Evolutionary conservation across 164 flowering plant genomes (phyloP).

Genomic region (Magnolia kwangsiensis): DNA sequence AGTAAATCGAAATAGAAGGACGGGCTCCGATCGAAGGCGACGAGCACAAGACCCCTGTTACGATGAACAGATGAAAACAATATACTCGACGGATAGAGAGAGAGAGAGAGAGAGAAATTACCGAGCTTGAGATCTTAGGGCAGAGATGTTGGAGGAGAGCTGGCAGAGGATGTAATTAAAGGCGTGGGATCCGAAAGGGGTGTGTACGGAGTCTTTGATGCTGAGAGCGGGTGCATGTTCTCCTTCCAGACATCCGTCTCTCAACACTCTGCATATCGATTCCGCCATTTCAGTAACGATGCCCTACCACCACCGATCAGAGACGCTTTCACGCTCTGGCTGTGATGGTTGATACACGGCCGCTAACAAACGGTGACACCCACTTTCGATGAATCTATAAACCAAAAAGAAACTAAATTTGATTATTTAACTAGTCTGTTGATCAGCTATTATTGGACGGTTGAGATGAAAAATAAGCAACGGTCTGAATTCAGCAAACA

Average conservation of each 20-base stretch:
- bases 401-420: no score
- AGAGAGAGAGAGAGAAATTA: slow-evolving; percentile 17
- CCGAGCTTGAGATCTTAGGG: slow-evolving; percentile 72
- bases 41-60: slow-evolving; percentile 70
- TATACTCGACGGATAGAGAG: not conserved
- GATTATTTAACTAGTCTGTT: no score
- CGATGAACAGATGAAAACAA: not conserved
- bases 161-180: slow-evolving; percentile 54
- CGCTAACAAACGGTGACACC: no score
- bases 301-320: no score
- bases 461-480: no score
- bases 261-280: slow-evolving; percentile 56
- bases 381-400: no score
- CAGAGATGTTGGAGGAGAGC: slow-evolving; percentile 46
- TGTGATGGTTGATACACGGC: no score
- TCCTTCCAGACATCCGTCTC: slow-evolving; percentile 81
- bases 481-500: no score
- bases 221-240: slow-evolving; percentile 85
- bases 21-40: slow-evolving; percentile 61
- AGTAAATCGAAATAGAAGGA: slow-evolving; percentile 53
- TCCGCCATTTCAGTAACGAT: slow-evolving; percentile 55
- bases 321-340: no score
- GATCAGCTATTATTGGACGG: no score
- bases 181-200: slow-evolving; percentile 52
- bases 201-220: slow-evolving; percentile 54